Evolutionary conservation across 2,329 filamentous ascomycete genomes (phyloP), one percentile per base, ranked within the genome.

Genomic region (Scedosporium apiospermum): DNA sequence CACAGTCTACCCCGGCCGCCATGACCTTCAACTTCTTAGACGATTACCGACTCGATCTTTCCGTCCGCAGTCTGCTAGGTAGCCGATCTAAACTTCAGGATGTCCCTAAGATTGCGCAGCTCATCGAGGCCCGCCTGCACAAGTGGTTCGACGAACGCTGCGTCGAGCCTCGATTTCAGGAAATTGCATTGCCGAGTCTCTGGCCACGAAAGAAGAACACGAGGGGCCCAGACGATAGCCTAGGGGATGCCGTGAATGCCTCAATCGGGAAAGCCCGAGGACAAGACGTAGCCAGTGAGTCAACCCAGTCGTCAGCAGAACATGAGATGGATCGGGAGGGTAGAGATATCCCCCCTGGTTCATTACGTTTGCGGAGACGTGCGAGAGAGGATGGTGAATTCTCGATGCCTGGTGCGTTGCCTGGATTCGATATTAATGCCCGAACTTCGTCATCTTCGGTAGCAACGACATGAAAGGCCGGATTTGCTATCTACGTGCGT

Each of bases 1-100:
- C 82, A 12, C 83, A 87, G 67, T 82, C 85, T 26, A 89, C 86
- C 3, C 89, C 89, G 3, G 96, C 95, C 3, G 96, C 92, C 71
- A 88, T 99, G 73, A 91, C 91, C 0, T 98, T 99, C 74, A 96
- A 91, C 63, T 99, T 99, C 71, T 81, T 93, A 41, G 90, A 93
- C 72, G 90, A 95, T 75, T 96, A 96, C 76, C 81, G 90, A 27
- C 81, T 96, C 21, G 91, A 95, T 72, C 88, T 96, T 66, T 91
- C 88, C 3, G 89, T 93, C 30, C 83, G 89, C 65, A 92, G 89
- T 61, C 80, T 95, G 14, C 83, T 96, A 4, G 91, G 91, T 42
- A 90, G 87, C 64, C 84, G 90, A n/a, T 90, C 88, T 3, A 81
- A 90, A 16, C 77, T 96, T 3, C 90, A 95, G 70, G 90, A 96